A percentile compares a stretch with the other conserved stretches of the same genome.
Evolutionary conservation across 768 basidiomycete genomes (phyloP).

Genomic region (Cystobasidium ongulense): DNA sequence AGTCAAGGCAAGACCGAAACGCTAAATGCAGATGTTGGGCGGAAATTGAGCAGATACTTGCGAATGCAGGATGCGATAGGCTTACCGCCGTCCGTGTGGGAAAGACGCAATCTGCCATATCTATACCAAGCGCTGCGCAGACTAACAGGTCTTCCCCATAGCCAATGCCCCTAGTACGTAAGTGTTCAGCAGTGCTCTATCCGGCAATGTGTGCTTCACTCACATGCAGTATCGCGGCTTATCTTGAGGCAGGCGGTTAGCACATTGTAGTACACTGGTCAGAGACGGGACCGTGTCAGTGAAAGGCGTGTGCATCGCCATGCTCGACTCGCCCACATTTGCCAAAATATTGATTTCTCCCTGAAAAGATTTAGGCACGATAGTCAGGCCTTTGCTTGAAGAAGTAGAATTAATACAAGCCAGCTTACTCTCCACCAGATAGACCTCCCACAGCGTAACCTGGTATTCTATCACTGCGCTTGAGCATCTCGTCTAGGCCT

Average conservation of each 20-base stretch:
- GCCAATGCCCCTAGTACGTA: neutral
- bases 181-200: neutral
- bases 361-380: neutral
- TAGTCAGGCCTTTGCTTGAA: slow-evolving; percentile 64
- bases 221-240: slow-evolving; percentile 88
- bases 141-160: slow-evolving; percentile 63
- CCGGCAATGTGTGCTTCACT: slow-evolving; percentile 61
- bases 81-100: slow-evolving; percentile 70
- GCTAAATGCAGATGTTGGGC: slow-evolving; percentile 36
- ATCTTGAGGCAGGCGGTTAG: slow-evolving; percentile 67
- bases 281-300: slow-evolving; percentile 41
- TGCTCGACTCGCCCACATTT: neutral
- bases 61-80: neutral
- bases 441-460: slow-evolving; percentile 86
- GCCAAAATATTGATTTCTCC: slow-evolving; percentile 11
- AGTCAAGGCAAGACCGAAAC: slow-evolving; percentile 82
- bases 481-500: slow-evolving; percentile 69
- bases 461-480: slow-evolving; percentile 64
- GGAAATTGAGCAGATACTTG: neutral
- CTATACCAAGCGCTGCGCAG: slow-evolving; percentile 81
- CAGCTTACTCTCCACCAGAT: slow-evolving; percentile 64
- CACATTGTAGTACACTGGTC: slow-evolving; percentile 65
- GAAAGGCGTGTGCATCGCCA: neutral
- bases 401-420: slow-evolving; percentile 66
- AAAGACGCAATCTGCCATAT: slow-evolving; percentile 93